Evolutionary conservation across 1,284 basidiomycete species (phyloP), one percentile per base, ranked within the genome.

Genomic region (Singerocomus inundabilis): DNA sequence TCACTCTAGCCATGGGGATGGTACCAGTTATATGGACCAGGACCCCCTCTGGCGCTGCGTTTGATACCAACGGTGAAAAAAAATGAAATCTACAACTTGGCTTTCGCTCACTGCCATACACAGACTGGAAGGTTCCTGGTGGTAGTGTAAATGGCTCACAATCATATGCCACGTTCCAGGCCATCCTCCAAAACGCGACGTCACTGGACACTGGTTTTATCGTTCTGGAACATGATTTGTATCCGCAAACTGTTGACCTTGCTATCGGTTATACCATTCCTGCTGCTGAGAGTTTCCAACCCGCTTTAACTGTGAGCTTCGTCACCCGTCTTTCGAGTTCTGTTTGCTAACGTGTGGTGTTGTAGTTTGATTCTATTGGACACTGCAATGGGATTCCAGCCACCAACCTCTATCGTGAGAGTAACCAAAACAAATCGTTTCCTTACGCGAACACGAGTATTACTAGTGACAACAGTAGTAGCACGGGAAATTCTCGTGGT

Each of bases 171-270:
- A 76, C 75, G 48, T 89, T 89, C 69, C 61, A 87, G 57, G 59
- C 60, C 26, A 85, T 90, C 60, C 76, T 90, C 28, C 68, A 63
- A 33, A 85, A 87, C 55, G 84, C 86, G 0, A 72, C 79, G 3
- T 60, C 61, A 13, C 61, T 89, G 33, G 57, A 77, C 48, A 82
- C 77, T 43, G 85, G 84, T 36, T 96, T 96, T 76, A 85, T 94
- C 64, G 92, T 96, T 39, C 78, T 98, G 46, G 77, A 91, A 66
- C 93, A 96, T 65, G 93, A 95, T 70, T 73, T 95, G 40, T 94
- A 84, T 66, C 77, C 88, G 61, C 81, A 90, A 62, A 89, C 88
- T 12, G 91, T 95, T 46, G 91, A 95, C 61, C 81, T 97, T 53
- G 92, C 93, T 29, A 79, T 89, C 53, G 90, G 91, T 41, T 94